Evolutionary conservation across 352 stramenopile species (phyloP).

Genomic region (Pythium phragmitis): DNA sequence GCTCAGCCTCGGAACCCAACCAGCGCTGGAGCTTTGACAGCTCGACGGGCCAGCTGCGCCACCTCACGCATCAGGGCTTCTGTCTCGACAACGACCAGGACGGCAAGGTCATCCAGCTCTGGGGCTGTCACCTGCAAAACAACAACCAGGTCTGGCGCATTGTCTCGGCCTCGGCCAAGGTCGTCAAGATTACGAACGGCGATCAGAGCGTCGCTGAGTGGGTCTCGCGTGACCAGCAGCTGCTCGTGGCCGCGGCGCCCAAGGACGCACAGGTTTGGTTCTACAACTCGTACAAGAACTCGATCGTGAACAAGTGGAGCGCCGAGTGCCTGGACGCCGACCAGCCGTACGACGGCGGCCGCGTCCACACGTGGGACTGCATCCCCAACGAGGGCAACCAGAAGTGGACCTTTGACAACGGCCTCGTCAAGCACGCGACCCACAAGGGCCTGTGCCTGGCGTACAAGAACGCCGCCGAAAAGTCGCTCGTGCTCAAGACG

Average conservation of each 20-base stretch:
- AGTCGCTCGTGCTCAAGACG: slow-evolving; percentile 48
- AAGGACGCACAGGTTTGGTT: slow-evolving; percentile 26
- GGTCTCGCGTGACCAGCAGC: slow-evolving; percentile 1
- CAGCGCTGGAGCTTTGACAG: slow-evolving; percentile 61
- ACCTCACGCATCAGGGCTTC: slow-evolving; percentile 54
- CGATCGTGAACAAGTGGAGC: slow-evolving; percentile 21
- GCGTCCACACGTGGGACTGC: slow-evolving; percentile 29
- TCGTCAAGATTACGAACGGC: slow-evolving; percentile 7
- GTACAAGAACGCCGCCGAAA: slow-evolving; percentile 41
- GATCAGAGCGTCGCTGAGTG: slow-evolving; percentile 22
- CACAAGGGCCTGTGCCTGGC: slow-evolving; percentile 46
- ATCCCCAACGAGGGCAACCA: slow-evolving; percentile 28
- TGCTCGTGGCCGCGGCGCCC: background rate
- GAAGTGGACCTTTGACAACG: slow-evolving; percentile 28
- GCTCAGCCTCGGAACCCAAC: slow-evolving; percentile 50
- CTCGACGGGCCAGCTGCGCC: slow-evolving; percentile 38
- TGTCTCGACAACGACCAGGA: slow-evolving; percentile 54
- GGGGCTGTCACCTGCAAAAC: slow-evolving; percentile 49
- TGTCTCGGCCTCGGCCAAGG: slow-evolving; percentile 18
- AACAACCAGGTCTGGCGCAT: slow-evolving; percentile 41
- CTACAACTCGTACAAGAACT: slow-evolving; percentile 23
- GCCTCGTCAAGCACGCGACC: slow-evolving; percentile 17
- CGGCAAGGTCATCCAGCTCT: slow-evolving; percentile 49
- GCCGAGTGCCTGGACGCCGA: slow-evolving; percentile 30
- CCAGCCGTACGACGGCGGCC: slow-evolving; percentile 13